Evolutionary conservation across 208 protist species (phyloP).

Genomic region (Leishmania aethiopica): DNA sequence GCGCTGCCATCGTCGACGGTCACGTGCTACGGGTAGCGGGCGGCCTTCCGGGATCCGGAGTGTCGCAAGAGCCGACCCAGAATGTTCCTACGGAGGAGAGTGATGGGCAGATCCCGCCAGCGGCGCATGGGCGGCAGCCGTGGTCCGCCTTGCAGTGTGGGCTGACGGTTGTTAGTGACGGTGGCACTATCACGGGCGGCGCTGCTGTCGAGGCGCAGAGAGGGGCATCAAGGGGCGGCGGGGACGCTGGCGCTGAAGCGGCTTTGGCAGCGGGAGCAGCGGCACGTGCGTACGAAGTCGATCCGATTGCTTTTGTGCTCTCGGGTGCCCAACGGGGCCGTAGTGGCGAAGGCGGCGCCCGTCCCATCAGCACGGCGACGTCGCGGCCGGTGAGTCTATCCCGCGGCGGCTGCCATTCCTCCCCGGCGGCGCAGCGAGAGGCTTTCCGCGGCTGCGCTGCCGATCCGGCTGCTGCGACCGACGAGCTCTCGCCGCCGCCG

Average conservation of each 20-base stretch:
- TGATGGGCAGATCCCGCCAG: not conserved
- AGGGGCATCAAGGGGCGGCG: too few relatives aligned
- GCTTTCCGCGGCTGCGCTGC: not conserved
- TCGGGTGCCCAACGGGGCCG: not conserved
- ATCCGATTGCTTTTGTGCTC: constrained; percentile 21
- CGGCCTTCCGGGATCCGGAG: constrained; percentile 5
- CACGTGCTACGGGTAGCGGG: constrained; percentile 15
- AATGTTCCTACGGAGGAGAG: constrained; percentile 1
- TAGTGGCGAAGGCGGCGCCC: not conserved
- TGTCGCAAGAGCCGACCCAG: not conserved
- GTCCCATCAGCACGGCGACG: not conserved
- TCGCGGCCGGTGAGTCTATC: not conserved
- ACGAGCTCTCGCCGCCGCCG: not conserved
- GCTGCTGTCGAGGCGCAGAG: not conserved
- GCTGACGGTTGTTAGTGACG: not conserved
- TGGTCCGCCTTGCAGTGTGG: not conserved
- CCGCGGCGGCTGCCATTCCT: not conserved
- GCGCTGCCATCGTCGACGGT: not conserved
- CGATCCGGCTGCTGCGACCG: not conserved
- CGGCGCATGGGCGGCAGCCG: not conserved
- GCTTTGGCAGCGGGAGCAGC: not conserved
- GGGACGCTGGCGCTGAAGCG: not conserved
- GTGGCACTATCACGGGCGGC: not conserved
- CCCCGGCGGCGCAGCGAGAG: not conserved
- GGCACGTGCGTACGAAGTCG: not conserved